phyloP scores from a whole-genome alignment of 345 rosid species.

The Aegle marmelos region DNA sequence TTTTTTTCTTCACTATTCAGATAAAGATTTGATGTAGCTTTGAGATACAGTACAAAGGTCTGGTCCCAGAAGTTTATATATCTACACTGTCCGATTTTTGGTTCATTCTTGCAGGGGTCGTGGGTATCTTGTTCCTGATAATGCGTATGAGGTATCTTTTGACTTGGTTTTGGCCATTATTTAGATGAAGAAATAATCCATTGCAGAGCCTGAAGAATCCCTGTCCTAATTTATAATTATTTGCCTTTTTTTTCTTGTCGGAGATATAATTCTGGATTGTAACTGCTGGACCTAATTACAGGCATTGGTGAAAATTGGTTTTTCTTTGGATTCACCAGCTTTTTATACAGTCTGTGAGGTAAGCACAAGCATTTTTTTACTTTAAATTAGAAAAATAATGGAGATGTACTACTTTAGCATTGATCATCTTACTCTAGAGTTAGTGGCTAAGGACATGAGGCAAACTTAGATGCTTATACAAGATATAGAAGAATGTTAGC shows the following conservation, averaged over 20 bases:
- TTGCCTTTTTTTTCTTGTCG: not conserved
- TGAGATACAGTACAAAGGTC: not conserved
- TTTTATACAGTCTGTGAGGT: constrained; percentile 73
- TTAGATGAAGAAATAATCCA: not conserved
- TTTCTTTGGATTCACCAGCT: constrained; percentile 61
- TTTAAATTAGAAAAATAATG: not conserved
- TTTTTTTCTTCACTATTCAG: not conserved
- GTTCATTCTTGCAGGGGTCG: constrained; percentile 42
- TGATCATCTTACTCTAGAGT: not conserved
- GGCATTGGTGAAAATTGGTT: constrained; percentile 66
- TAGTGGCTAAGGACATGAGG: not conserved
- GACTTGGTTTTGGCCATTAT: not conserved
- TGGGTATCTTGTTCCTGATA: constrained; percentile 55
- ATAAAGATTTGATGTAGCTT: not conserved
- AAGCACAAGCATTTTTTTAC: not conserved
- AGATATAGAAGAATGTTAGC: not conserved
- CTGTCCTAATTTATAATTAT: not conserved
- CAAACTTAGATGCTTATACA: not conserved
- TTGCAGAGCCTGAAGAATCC: not conserved
- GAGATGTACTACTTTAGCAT: not conserved
- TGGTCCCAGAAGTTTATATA: not conserved
- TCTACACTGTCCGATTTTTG: not conserved
- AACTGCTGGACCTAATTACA: constrained; percentile 25
- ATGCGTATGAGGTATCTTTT: constrained; percentile 47
- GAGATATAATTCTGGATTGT: not conserved